Conservation (phyloP, 495 filamentous ascomycete species). For the Rostrohypoxylon terebratum region DNA sequence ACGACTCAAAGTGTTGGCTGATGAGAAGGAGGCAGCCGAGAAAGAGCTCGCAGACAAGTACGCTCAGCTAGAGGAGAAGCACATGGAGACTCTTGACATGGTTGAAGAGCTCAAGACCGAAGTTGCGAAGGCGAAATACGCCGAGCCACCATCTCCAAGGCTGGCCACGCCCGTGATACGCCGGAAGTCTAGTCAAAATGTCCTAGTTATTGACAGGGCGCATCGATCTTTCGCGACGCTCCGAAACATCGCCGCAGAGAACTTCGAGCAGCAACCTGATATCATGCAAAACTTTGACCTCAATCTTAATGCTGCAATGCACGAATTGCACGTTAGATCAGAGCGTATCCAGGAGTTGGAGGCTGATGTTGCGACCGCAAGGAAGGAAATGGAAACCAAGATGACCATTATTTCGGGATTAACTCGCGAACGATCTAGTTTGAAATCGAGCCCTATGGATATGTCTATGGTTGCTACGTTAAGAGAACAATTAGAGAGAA, state of each 20-base stretch:
- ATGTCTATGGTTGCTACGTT: conserved; percentile 90
- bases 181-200: conserved; percentile 92
- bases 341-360: conserved; percentile 92
- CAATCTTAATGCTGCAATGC: conserved; percentile 91
- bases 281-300: conserved; percentile 92
- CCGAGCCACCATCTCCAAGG: conserved; percentile 71
- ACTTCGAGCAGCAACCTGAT: conserved; percentile 84
- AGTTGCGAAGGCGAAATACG: conserved; percentile 75
- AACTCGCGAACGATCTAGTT: conserved; percentile 88
- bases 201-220: conserved; percentile 89
- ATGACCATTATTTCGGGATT: conserved; percentile 93
- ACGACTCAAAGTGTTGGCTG: conserved; percentile 72
- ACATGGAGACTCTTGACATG: conserved; percentile 82
- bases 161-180: conserved; percentile 79
- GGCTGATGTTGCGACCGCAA: conserved; percentile 81
- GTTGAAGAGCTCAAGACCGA: conserved; percentile 91
- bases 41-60: conserved; percentile 79
- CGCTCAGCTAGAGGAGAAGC: conserved; percentile 80
- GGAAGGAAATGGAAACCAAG: conserved; percentile 96
- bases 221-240: conserved; percentile 92
- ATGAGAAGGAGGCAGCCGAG: conserved; percentile 81
- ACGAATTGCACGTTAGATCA: conserved; percentile 86
- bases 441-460: conserved; percentile 89
- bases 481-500: conserved; percentile 86
- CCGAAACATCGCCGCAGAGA: conserved; percentile 85